These are phyloP conservation scores for Corniculantispora saksenae DNA, from an alignment of 2,329 filamentous ascomycete species.

Conservation along the genomic window DNA sequence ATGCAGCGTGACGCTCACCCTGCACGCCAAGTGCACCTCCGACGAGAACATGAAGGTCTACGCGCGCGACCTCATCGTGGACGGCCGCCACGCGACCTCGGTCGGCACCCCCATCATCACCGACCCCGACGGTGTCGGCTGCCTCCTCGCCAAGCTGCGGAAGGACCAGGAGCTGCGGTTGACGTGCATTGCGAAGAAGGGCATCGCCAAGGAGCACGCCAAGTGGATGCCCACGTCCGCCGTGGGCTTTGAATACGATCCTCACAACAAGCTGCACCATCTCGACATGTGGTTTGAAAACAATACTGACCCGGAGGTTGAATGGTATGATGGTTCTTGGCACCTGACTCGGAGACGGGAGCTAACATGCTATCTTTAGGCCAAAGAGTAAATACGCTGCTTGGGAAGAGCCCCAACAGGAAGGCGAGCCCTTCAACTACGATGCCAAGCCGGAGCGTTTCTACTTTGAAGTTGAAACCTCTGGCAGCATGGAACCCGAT, in stretches of 20 bases:
- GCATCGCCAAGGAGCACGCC: constrained; percentile 96
- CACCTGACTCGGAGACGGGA: background rate
- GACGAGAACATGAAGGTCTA: constrained; percentile 94
- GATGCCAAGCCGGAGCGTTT: constrained; percentile 82
- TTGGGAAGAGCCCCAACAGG: constrained; percentile 76
- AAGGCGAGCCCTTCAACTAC: constrained; percentile 88
- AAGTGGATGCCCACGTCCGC: constrained; percentile 96
- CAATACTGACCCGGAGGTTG: constrained; percentile 68
- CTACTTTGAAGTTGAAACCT: constrained; percentile 91
- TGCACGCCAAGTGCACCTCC: constrained; percentile 82
- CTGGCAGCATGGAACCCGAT: constrained; percentile 86
- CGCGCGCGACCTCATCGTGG: constrained; percentile 80
- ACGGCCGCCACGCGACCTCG: constrained; percentile 68
- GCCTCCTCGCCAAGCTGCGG: constrained; percentile 86
- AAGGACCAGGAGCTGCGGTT: constrained; percentile 88
- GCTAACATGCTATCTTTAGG: constrained; percentile 45
- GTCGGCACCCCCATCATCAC: constrained; percentile 82
- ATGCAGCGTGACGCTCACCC: constrained; percentile 80
- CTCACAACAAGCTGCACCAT: constrained; percentile 92
- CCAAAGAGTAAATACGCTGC: constrained; percentile 78
- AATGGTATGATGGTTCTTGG: constrained; percentile 68
- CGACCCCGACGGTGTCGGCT: constrained; percentile 78
- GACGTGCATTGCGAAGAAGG: constrained; percentile 94
- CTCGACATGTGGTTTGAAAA: constrained; percentile 92
- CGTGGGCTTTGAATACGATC: constrained; percentile 96